Evolutionary conservation across 2,329 filamentous ascomycete species (phyloP).

Genomic region (Botrytis fabae): DNA sequence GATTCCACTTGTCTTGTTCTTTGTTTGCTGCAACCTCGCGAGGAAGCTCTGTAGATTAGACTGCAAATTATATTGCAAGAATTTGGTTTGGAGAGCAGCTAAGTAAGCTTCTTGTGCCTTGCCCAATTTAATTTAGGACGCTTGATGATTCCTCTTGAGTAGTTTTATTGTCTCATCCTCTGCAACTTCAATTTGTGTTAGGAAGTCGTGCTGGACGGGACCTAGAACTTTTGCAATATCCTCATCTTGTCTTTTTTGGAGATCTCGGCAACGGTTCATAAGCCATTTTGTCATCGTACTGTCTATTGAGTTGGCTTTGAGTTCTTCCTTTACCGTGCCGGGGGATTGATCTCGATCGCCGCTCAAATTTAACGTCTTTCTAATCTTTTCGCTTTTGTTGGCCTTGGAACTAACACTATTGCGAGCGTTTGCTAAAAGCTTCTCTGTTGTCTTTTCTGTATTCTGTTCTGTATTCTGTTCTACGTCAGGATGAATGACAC

Average conservation of each 20-base stretch:
- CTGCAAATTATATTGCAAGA: not conserved
- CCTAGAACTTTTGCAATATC: no score
- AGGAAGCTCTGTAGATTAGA: not conserved
- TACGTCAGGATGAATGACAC: not conserved
- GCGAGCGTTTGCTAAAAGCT: not conserved
- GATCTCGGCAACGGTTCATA: not conserved
- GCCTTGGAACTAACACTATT: no score
- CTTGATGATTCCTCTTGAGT: not conserved
- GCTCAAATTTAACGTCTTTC: no score
- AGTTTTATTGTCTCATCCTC: not conserved
- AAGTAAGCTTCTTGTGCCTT: not conserved
- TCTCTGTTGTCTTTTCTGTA: not conserved
- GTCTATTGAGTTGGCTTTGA: not conserved
- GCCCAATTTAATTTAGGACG: not conserved
- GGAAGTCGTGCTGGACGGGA: not conserved
- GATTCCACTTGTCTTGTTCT: not conserved
- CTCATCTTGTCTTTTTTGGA: not conserved
- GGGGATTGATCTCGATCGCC: not conserved
- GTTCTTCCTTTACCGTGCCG: no score
- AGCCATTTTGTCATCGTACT: not conserved
- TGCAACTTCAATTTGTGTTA: not conserved
- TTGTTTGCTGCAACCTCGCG: not conserved
- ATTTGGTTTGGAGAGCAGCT: not conserved
- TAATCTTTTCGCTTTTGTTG: not conserved
- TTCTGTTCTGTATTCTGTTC: not conserved